phyloP scores from a whole-genome alignment of 306 rosid genomes.

The Vicia faba region DNA sequence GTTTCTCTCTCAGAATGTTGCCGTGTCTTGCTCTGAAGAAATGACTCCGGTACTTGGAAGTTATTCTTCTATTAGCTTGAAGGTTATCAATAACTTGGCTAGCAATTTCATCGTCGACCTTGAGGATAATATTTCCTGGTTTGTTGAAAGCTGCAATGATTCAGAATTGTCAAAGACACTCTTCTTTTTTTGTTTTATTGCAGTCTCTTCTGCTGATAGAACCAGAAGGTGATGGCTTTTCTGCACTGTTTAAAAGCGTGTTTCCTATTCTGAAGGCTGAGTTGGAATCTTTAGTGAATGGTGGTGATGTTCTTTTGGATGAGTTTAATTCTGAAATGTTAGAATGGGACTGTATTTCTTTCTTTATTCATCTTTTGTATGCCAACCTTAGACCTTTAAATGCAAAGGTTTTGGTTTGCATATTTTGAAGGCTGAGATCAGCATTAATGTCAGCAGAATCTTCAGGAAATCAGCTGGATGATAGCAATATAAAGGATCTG shows the following conservation, averaged over 20 bases:
- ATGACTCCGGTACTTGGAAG: no score
- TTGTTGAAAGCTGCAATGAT: slow-evolving; percentile 55
- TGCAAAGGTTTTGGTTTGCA: slow-evolving; percentile 57
- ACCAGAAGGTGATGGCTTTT: slow-evolving; percentile 45
- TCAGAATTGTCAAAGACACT: slow-evolving; percentile 63
- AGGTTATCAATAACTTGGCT: slow-evolving; percentile 63
- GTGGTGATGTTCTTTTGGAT: slow-evolving; percentile 46
- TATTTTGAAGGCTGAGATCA: slow-evolving; percentile 73
- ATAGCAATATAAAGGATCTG: slow-evolving; percentile 58
- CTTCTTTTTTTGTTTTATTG: slow-evolving; percentile 64
- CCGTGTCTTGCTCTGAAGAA: no score
- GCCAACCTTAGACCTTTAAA: slow-evolving; percentile 51
- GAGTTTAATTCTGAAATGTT: slow-evolving; percentile 66
- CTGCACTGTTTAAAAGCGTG: slow-evolving; percentile 50
- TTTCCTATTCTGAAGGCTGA: slow-evolving; percentile 70
- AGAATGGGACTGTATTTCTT: slow-evolving; percentile 68
- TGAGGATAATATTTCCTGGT: slow-evolving; percentile 58
- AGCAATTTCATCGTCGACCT: slow-evolving; percentile 54
- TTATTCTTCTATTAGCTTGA: slow-evolving; percentile 8
- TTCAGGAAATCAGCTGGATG: slow-evolving; percentile 53
- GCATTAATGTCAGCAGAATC: slow-evolving; percentile 50
- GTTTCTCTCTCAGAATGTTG: no score
- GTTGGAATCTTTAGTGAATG: slow-evolving; percentile 62
- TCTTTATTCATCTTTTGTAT: slow-evolving; percentile 51
- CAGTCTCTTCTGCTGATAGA: slow-evolving; percentile 51